Base-by-base conservation (phyloP, 768 basidiomycete genomes). In the Rhodosporidiobolus sp. region DNA sequence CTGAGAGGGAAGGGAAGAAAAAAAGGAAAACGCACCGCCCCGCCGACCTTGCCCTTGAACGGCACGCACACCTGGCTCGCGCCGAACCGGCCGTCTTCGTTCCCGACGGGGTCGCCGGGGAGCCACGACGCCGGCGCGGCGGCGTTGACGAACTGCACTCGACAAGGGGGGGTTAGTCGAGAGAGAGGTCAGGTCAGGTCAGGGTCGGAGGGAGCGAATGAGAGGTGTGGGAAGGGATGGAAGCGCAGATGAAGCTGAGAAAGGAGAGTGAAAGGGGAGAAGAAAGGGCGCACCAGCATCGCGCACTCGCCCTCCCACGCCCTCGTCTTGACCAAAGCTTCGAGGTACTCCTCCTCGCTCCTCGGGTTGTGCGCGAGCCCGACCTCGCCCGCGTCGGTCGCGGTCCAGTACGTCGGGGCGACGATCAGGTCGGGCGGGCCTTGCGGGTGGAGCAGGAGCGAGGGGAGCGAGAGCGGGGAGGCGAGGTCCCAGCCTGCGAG, bases 351-450 rank as follows among this genome's bases (percentile, higher is more conserved):
- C 50, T 26, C 34, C 59, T 78, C 77, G 24, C 62, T 64, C 14
- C 69, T 43, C 26, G 52, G 58, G 64, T 76, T 72, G 63, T 73
- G 67, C 35, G 34, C 17, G 26, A 70, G 63, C 3, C 68, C 65
- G 17, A 34, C 64, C 3, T 60, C 55, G 10, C 57, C 69, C 12
- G 62, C 66, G 50, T 78, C 77, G 26, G 57, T 32, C 4, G 50
- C 55, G 50, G 65, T 69, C 77, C 77, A 78, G 66, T 70, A 78
- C 5, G 77, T 76, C 11, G 77, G 77, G 32, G 65, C 70, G 63
- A 65, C 65, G 53, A 68, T 54, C 8, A 72, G 24, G 32, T 63
- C 62, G 61, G 58, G 50, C 4, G 58, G 43, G 34, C 58, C 58
- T 38, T 17, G 8, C 35, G 26, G 16, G 35, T 49, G 57, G 34